A percentile compares a stretch with the other conserved stretches of the same genome.
Evolutionary conservation across 371 early-diverging fungal genomes (phyloP).

Genomic region (Blakeslea trispora): DNA sequence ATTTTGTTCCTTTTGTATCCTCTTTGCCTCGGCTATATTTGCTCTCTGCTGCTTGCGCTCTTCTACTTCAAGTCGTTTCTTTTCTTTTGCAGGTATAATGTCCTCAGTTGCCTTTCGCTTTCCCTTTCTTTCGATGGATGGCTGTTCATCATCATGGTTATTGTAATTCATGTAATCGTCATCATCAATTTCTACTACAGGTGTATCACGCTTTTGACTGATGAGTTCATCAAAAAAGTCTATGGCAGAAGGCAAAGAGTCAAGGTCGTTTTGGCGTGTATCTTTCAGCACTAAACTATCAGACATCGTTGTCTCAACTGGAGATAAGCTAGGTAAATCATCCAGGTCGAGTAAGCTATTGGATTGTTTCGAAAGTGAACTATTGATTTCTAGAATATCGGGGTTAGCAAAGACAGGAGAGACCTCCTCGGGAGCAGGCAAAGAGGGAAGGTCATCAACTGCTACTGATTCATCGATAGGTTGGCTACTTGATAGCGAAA

Average conservation of each 20-base stretch:
- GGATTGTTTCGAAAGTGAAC: not conserved
- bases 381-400: not conserved
- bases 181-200: slow-evolving; percentile 9
- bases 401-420: too few relatives aligned
- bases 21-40: slow-evolving; percentile 27
- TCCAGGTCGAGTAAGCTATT: not conserved
- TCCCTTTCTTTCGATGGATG: slow-evolving; percentile 5
- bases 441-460: not conserved
- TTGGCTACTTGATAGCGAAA: not conserved
- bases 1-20: slow-evolving; percentile 9
- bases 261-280: not conserved
- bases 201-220: slow-evolving; percentile 1
- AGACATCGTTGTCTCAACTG: not conserved
- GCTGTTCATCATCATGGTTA: too few relatives aligned
- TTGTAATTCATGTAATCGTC: slow-evolving; percentile 2
- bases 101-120: slow-evolving; percentile 5
- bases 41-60: slow-evolving; percentile 24
- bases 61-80: slow-evolving; percentile 7
- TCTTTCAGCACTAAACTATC: not conserved
- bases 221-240: slow-evolving; percentile 22
- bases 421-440: not conserved
- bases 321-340: not conserved
- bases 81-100: not conserved
- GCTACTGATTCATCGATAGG: not conserved
- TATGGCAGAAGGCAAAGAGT: slow-evolving; percentile 6